Base-by-base conservation (phyloP, 495 filamentous ascomycete species). In the Xylaria scruposa region DNA sequence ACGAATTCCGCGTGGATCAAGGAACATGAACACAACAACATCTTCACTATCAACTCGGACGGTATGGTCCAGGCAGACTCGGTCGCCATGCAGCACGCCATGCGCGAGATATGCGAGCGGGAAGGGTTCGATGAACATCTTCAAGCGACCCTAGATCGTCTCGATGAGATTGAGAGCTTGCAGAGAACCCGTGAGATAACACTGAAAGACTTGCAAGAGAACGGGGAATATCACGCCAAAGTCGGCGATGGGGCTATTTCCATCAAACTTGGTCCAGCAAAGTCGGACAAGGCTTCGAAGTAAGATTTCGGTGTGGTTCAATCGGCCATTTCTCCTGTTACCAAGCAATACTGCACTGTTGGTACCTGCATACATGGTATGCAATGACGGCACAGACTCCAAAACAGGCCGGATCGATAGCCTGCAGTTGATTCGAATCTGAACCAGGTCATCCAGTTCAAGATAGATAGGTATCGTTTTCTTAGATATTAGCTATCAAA, bases 51-150 rank as follows among this genome's bases (percentile, higher is more conserved):
- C 75, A 93, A 95, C 70, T 92, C 89, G 31, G 87, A 89, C 38
- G 94, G 93, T 38, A 91, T 91, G 85, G 95, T 98, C 0, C 89
- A 95, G 29, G 95, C 95, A 6, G 93, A 97, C 79, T 93, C 90
- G 4, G 95, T 97, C 54, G 95, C 95, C 15, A 98, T 98, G 95
- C 92, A 94, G 81, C 88, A 88, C 58, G 95, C 95, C 0, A 97
- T 98, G 81, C 86, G 89, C 26, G 86, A 93, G 72, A 91, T 98
- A 3, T 95, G 93, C 63, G 75, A 80, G 1, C 73, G 86, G 58
- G 83, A 86, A 47, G 91, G 91, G 19, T 98, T 98, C 76, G 90
- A 92, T 10, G 82, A 94, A 72, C 90, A 92, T 76, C 83, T 97
- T 40, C 88, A 94, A 71, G 89, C 86, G 15, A 98, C 95, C 1